Evolutionary conservation across 768 basidiomycete genomes (phyloP).

Genomic region (Boletus coccyginus): DNA sequence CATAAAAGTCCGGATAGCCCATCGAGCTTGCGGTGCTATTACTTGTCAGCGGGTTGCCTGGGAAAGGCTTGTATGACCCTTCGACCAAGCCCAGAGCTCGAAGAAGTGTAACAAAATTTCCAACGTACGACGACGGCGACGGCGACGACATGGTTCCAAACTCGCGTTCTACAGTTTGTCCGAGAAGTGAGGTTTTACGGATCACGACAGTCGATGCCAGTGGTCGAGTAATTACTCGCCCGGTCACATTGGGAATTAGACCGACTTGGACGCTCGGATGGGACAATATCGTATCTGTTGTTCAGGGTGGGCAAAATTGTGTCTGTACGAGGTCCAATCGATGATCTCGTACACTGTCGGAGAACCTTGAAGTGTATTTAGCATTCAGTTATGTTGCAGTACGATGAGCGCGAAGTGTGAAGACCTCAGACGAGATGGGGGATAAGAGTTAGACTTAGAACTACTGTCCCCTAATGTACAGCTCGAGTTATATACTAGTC

Average conservation of each 20-base stretch:
- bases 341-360: too few species aligned
- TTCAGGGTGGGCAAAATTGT: not conserved
- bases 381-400: too few species aligned
- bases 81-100: slow-evolving; percentile 11
- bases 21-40: not conserved
- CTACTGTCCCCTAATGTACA: too few species aligned
- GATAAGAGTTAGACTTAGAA: too few species aligned
- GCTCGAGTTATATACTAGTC: too few species aligned
- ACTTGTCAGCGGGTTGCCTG: not conserved
- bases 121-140: slow-evolving; percentile 1
- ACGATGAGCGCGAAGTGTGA: too few species aligned
- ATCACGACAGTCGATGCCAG: too few species aligned
- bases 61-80: slow-evolving; percentile 9
- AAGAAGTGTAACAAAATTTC: slow-evolving; percentile 4
- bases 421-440: too few species aligned
- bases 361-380: too few species aligned
- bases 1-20: not conserved
- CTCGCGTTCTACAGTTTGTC: not conserved
- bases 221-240: not conserved
- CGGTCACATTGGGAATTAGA: slow-evolving; percentile 1
- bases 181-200: not conserved
- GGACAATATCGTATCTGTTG: not conserved
- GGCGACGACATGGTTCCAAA: slow-evolving; percentile 2
- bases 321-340: too few species aligned
- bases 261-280: not conserved